Evolutionary conservation across 176 grass and related monocot species (phyloP), one percentile per base, ranked within the genome.

Genomic region (Luzula sylvatica): DNA sequence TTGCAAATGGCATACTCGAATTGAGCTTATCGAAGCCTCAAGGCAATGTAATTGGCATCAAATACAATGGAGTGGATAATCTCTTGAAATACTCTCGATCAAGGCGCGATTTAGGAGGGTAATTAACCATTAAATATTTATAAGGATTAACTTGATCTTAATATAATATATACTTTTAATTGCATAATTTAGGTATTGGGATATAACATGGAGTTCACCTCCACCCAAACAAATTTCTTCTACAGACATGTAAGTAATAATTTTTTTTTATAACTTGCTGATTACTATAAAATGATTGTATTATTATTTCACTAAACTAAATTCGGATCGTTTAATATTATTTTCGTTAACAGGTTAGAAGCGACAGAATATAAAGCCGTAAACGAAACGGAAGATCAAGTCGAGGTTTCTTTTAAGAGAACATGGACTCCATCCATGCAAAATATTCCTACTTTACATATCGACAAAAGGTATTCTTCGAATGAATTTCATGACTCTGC

Each of bases 401-500:
- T 82, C 29, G 87, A 94, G 52, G 62, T 94, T 18, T 94, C 87
- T n/a, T 94, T 94, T 71, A 66, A 4, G 23, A 94, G 77, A 24
- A 63, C 59, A 4, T 87, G 84, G 58, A 11, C 75, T 69, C 26
- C 75, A 3, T 82, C 82, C 4, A 14, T 15, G 7, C 50, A 18
- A 25, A 30, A 73, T 3, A 50, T 49, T 20, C 56, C 65, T 20
- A 30, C 20, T 1, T 72, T 94, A 4, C 70, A 66, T 48, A 23
- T 78, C 12, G 87, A 87, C 53, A 87, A 75, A 35, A 87, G 87
- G 87, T 86, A 24, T 32, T 0, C 4, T 13, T 21, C 19, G 23
- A 6, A 7, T 50, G 17, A 30, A 22, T 65, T 18, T 15, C 22
- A 4, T 50, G 3, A n/a, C 23, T 3, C 22, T 66, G 3, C 16